phyloP scores from a whole-genome alignment of 108 stramenopile species.

The Stephanodiscus triporus region DNA sequence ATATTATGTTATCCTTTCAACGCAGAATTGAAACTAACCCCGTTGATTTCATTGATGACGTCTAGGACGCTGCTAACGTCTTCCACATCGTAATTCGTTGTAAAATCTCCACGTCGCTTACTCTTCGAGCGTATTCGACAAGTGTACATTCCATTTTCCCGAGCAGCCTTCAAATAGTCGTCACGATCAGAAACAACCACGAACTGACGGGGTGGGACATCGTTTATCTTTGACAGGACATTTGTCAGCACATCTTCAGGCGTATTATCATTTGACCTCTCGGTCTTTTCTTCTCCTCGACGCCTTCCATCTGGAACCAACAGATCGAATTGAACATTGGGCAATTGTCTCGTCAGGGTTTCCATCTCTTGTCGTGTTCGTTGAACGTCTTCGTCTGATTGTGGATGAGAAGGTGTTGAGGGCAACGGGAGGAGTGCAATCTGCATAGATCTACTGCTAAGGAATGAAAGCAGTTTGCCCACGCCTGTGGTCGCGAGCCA shows the following conservation, averaged over 20 bases:
- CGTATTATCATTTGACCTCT: constrained; percentile 50
- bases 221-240: constrained; percentile 26
- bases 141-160: constrained; percentile 74
- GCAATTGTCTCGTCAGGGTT: constrained; percentile 64
- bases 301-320: constrained; percentile 46
- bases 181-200: constrained; percentile 82
- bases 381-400: constrained; percentile 38
- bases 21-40: constrained; percentile 81
- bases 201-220: constrained; percentile 32
- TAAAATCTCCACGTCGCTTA: constrained; percentile 69
- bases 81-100: constrained; percentile 71
- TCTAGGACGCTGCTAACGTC: constrained; percentile 66
- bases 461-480: constrained; percentile 63
- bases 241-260: constrained; percentile 36
- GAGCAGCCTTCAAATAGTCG: constrained; percentile 71
- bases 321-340: constrained; percentile 51
- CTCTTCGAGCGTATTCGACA: constrained; percentile 68
- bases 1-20: constrained; percentile 30
- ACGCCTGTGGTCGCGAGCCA: constrained; percentile 85
- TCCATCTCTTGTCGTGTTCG: constrained; percentile 51
- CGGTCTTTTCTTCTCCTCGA: constrained; percentile 27
- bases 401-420: constrained; percentile 22
- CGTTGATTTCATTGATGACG: constrained; percentile 85
- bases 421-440: constrained; percentile 75
- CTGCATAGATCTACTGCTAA: constrained; percentile 71